Base-by-base conservation (phyloP, 306 rosid species). In the Morella rubra region DNA sequence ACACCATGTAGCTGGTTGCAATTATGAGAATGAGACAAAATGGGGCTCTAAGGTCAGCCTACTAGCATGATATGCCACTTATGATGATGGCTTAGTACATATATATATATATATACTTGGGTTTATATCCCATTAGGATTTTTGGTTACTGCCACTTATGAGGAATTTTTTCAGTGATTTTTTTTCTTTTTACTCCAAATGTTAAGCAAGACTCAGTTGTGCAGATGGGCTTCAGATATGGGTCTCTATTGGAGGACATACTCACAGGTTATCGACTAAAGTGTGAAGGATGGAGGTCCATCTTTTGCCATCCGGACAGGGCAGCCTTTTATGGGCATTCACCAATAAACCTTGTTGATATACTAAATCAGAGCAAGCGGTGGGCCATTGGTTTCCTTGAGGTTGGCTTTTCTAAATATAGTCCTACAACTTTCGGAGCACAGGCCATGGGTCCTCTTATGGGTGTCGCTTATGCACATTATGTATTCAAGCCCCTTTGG, bases 31-130 rank as follows among this genome's bases (percentile, higher is more conserved):
- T 2, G 7, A 22, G 5, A 74, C 83, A 32, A 68, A 71, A 53
- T 87, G 90, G 88, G 90, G 88, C 20, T 66, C 20, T n/a, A 65
- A 87, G 88, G 90, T 86, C 58, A 59, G 65, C 65, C 10, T 11
- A 32, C 37, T 2, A 32, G 3, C 37, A 32, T 32, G 37, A 32
- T 32, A 32, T 32, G 37, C 37, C 3, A 32, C 3, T 32, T 32
- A 32, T 32, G 37, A 32, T 32, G 32, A 1, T 27, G 37, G 37
- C 37, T 32, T 32, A 32, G 3, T 1, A 32, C 37, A 32, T 32
- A n/a, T n/a, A n/a, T n/a, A n/a, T n/a, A n/a, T n/a, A n/a, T n/a
- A n/a, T n/a, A n/a, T n/a, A n/a, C n/a, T n/a, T n/a, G n/a, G n/a
- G n/a, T n/a, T n/a, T n/a, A n/a, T n/a, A n/a, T n/a, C n/a, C n/a